These are phyloP conservation scores for Fusarium siculi DNA, from an alignment of 2,329 filamentous ascomycete species.

Conservation along the genomic window DNA sequence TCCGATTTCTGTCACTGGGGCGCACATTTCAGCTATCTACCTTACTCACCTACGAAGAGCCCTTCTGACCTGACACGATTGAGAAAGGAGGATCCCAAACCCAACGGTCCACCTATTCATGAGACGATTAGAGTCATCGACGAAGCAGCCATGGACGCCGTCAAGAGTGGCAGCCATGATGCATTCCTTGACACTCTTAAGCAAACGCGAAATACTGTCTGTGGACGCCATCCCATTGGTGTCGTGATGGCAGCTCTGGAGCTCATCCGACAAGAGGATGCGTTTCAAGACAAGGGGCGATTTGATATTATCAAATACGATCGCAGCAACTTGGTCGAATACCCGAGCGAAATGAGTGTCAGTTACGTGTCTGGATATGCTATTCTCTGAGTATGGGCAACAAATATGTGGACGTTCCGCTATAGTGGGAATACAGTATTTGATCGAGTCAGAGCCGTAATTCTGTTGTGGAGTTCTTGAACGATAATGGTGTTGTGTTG, in stretches of 20 bases:
- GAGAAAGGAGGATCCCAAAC: slow-evolving; percentile 46
- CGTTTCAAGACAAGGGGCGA: slow-evolving; percentile 53
- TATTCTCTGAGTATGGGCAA: not conserved
- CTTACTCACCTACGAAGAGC: slow-evolving; percentile 67
- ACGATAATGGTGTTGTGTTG: not conserved
- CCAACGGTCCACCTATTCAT: slow-evolving; percentile 69
- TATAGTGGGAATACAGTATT: not conserved
- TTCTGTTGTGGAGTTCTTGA: not conserved
- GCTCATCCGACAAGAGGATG: slow-evolving; percentile 10
- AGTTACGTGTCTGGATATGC: slow-evolving; percentile 96
- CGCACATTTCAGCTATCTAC: slow-evolving; percentile 79
- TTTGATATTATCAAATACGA: slow-evolving; percentile 91
- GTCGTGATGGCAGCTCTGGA: slow-evolving; percentile 91
- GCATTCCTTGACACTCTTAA: slow-evolving; percentile 75
- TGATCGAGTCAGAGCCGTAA: not conserved
- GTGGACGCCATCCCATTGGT: slow-evolving; percentile 93
- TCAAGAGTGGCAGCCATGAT: slow-evolving; percentile 78
- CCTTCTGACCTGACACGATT: slow-evolving; percentile 55
- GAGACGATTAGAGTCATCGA: slow-evolving; percentile 87
- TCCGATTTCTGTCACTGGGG: slow-evolving; percentile 99
- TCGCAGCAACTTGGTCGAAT: slow-evolving; percentile 79
- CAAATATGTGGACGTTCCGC: not conserved
- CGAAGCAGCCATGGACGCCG: slow-evolving; percentile 82
- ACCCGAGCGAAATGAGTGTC: slow-evolving; percentile 81
- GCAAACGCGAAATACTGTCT: slow-evolving; percentile 89